Evolutionary conservation across 441 rosid genomes (phyloP), one percentile per base, ranked within the genome.

Genomic region (Geranium incanum): DNA sequence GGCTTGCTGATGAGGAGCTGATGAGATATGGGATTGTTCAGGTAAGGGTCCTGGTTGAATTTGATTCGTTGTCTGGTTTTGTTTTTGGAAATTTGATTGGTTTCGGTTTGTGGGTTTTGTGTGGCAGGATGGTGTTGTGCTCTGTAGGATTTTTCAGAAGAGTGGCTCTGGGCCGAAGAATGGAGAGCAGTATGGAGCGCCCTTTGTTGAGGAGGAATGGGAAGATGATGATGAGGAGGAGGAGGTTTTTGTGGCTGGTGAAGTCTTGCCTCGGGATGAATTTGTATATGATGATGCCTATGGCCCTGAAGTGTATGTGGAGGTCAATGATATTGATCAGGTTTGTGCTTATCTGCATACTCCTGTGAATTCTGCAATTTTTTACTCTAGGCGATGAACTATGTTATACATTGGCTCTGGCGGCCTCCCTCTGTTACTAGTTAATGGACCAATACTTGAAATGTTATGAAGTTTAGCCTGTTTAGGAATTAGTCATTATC

Each of bases 121-220:
- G 75, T 78, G 76, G 77, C 69, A 89, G 98, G 98, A 89, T 79
- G 88, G 92, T 0, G 90, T 80, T 85, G 99, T 95, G 57, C 57
- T 48, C 57, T 92, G 97, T 78, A 89, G 97, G 88, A 84, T 95
- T 72, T 90, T 95, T 64, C 94, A 89, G 81, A 95, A 95, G 79
- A 95, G 99, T 60, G 99, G 99, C 5, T 79, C 97, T 0, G 99
- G 99, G 39, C 99, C 99, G 0, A 95, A 95, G 86, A 95, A 95
- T 62, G 99, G 99, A 13, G 99, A 95, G 82, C 91, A 90, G 78
- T 95, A 92, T 72, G 99, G 99, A 55, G 99, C 99, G 7, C 99
- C 99, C 57, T 95, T 86, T 77, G 74, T 92, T 75, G 99, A 92
- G 76, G 99, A 95, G 82, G 97, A 92, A 69, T 95, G 97, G 99